A percentile compares a stretch with the other conserved stretches of the same genome.
Conservation (phyloP, 1,139 yeast species). For the Blastobotrys persicus region DNA sequence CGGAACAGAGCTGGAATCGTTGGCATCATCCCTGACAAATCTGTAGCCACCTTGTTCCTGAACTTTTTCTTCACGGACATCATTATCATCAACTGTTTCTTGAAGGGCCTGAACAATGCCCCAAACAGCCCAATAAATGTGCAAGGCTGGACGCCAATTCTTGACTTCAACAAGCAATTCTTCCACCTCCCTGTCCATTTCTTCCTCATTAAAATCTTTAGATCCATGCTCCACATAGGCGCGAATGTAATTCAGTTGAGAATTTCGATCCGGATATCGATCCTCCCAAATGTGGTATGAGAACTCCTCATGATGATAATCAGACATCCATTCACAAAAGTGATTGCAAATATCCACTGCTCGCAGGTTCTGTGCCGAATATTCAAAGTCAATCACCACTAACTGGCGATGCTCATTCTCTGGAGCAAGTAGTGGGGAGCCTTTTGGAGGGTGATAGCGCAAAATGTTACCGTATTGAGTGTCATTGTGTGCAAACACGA, state of each 20-base stretch:
- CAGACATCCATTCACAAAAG: constrained; percentile 93
- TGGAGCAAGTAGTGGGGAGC: constrained; percentile 42
- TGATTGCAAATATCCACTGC: constrained; percentile 91
- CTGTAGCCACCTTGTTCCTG: constrained; percentile 30
- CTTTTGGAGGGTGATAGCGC: constrained; percentile 42
- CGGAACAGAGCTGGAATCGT: constrained; percentile 6
- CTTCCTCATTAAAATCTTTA: constrained; percentile 36
- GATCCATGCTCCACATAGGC: constrained; percentile 58
- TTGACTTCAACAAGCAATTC: constrained; percentile 61
- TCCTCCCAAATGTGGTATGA: constrained; percentile 58
- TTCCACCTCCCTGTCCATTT: constrained; percentile 54
- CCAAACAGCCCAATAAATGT: constrained; percentile 87
- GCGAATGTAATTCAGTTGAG: constrained; percentile 67
- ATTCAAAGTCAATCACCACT: constrained; percentile 95
- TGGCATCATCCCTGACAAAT: constrained; percentile 17
- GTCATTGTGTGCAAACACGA: constrained; percentile 90
- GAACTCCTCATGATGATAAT: constrained; percentile 66
- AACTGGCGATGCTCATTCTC: constrained; percentile 64
- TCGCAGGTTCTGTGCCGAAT: constrained; percentile 89
- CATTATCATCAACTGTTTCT: constrained; percentile 28
- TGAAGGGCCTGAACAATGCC: constrained; percentile 67
- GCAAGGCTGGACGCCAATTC: constrained; percentile 79
- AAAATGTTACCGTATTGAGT: constrained; percentile 90
- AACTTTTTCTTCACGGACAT: constrained; percentile 29
- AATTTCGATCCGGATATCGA: constrained; percentile 62